Percentiles rank a stretch among this genome's conserved stretches.
Conservation (phyloP, 768 basidiomycete genomes). For the Tephrocybe sp. region DNA sequence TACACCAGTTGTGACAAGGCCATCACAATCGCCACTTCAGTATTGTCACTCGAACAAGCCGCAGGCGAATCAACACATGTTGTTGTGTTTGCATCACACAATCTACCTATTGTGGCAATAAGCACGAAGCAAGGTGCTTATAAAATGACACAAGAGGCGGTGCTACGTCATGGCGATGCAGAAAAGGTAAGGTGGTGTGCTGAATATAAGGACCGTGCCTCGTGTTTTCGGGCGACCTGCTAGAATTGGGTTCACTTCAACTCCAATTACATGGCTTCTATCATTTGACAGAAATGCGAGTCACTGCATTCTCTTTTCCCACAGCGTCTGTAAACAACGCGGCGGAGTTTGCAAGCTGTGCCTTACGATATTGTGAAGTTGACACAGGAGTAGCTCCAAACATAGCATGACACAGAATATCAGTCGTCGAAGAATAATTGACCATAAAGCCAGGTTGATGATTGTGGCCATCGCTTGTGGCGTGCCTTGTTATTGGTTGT, state of each 20-base stretch:
- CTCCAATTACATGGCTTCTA: not conserved
- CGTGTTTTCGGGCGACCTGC: not conserved
- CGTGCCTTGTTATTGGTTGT: too few species aligned
- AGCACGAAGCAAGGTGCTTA: not conserved
- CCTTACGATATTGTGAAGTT: too few species aligned
- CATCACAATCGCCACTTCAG: not conserved
- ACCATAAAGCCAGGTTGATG: too few species aligned
- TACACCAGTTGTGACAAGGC: not conserved
- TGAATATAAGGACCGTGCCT: too few species aligned
- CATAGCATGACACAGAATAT: too few species aligned
- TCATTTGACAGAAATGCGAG: not conserved
- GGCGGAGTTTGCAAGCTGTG: not conserved
- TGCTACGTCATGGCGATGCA: not conserved
- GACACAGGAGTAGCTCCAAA: too few species aligned
- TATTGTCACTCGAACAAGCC: not conserved
- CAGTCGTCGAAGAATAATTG: too few species aligned
- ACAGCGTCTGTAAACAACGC: not conserved
- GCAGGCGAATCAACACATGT: not conserved
- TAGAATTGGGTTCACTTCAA: not conserved
- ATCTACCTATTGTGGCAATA: constrained; percentile 1
- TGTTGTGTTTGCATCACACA: not conserved
- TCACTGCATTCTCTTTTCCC: not conserved
- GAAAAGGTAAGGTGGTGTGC: not conserved
- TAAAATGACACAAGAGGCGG: not conserved
- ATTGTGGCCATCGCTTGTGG: too few species aligned